These are phyloP conservation scores for Suhomyces sp. DNA, from an alignment of 805 yeast genomes.

Conservation along the genomic window DNA sequence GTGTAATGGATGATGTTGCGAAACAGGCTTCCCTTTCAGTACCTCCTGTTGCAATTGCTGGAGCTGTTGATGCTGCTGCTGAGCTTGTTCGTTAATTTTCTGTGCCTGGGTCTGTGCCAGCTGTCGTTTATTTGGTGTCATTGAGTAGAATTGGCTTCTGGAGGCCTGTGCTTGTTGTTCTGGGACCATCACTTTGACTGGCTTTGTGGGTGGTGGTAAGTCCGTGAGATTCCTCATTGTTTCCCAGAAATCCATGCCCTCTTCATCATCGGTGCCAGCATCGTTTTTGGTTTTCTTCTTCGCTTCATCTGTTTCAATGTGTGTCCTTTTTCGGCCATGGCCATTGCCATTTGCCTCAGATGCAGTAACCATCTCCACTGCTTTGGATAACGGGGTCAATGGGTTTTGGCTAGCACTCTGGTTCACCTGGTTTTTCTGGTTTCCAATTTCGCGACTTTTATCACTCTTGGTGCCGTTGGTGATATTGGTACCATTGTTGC, in stretches of 20 bases:
- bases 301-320: background rate
- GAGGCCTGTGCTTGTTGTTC: constrained; percentile 2
- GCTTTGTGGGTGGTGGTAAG: background rate
- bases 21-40: constrained; percentile 38
- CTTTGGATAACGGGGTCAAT: constrained; percentile 41
- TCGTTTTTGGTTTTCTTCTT: constrained; percentile 10
- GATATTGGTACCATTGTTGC: constrained; percentile 4
- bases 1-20: constrained; percentile 56
- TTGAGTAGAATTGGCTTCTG: too few species aligned
- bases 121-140: too few species aligned
- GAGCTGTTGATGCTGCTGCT: constrained; percentile 9
- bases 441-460: too few species aligned
- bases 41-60: constrained; percentile 4
- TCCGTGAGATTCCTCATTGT: constrained; percentile 59
- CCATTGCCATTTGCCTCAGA: constrained; percentile 22
- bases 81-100: constrained; percentile 9
- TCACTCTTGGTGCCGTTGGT: background rate
- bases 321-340: constrained; percentile 1
- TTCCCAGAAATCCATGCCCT: constrained; percentile 71
- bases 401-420: constrained; percentile 11
- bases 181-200: background rate
- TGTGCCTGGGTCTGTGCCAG: background rate
- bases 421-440: too few species aligned
- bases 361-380: constrained; percentile 39
- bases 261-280: constrained; percentile 47